Percentiles rank a stretch among this genome's conserved stretches.
phyloP scores from a whole-genome alignment of 768 basidiomycete species.

The Tricholoma furcatifolium region DNA sequence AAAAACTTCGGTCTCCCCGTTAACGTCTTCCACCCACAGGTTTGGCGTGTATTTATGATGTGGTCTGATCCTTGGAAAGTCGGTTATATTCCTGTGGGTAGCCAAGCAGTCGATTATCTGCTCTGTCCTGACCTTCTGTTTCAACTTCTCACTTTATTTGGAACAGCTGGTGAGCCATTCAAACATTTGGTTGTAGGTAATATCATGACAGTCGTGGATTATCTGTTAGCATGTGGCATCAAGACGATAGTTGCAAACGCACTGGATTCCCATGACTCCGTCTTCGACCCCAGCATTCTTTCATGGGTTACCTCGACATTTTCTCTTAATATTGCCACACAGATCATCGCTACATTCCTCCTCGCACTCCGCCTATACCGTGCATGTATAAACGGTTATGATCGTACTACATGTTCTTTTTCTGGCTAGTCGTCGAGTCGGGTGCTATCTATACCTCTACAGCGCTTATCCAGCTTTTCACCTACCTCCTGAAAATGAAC shows the following conservation, averaged over 20 bases:
- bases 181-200: not conserved
- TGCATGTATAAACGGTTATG: not conserved
- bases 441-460: not conserved
- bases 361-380: constrained; percentile 23
- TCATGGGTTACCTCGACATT: constrained; percentile 27
- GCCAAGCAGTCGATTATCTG: too few species aligned
- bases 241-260: constrained; percentile 21
- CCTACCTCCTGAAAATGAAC: constrained; percentile 24
- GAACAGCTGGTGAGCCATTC: constrained; percentile 19
- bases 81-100: constrained; percentile 20
- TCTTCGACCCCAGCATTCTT: constrained; percentile 24
- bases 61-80: constrained; percentile 23
- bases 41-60: constrained; percentile 27
- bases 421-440: constrained; percentile 19
- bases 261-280: constrained; percentile 17
- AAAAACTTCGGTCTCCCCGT: not conserved
- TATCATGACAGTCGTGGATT: not conserved
- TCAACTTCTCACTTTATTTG: constrained; percentile 21
- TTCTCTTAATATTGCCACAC: constrained; percentile 26
- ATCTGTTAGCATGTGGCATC: constrained; percentile 21
- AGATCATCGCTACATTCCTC: constrained; percentile 23
- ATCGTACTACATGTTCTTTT: constrained; percentile 19
- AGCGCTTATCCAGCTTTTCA: constrained; percentile 13
- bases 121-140: not conserved
- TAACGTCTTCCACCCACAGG: constrained; percentile 4